phyloP scores from a whole-genome alignment of 805 yeast genomes.

The Teunomyces lycoperdinae region DNA sequence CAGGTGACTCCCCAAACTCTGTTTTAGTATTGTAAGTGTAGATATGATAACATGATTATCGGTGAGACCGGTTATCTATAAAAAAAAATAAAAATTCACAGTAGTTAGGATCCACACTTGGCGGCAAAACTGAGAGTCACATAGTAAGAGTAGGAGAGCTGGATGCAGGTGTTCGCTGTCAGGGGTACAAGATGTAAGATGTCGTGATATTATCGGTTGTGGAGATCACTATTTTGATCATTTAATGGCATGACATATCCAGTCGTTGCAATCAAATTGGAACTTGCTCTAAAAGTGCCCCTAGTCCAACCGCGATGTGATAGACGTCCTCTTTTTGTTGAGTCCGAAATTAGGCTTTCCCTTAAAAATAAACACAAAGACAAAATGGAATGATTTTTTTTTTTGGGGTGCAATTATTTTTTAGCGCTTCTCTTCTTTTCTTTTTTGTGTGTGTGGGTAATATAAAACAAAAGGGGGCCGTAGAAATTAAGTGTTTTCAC shows the following conservation, averaged over 20 bases:
- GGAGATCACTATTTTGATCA: too few species aligned
- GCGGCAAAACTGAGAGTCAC: neutral
- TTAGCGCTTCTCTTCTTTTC: conserved; percentile 1
- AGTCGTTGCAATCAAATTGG: neutral
- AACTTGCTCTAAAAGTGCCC: neutral
- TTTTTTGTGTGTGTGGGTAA: conserved; percentile 1
- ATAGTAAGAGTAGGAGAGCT: neutral
- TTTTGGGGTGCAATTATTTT: neutral
- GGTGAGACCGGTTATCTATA: neutral
- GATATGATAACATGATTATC: neutral
- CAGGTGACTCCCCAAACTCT: neutral
- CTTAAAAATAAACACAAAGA: neutral
- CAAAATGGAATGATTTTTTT: conserved; percentile 2
- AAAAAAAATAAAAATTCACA: neutral
- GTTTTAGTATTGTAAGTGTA: neutral
- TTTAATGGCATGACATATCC: neutral
- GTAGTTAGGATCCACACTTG: neutral
- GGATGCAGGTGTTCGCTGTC: too few species aligned
- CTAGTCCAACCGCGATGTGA: neutral
- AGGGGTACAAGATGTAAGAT: too few species aligned
- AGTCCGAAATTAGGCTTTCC: conserved; percentile 2
- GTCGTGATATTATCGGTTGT: too few species aligned
- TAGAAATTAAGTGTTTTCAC: neutral
- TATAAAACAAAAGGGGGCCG: conserved; percentile 4
- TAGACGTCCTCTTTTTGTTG: conserved; percentile 1